Base-by-base conservation (phyloP, 1,139 yeast species). In the Sugiyamaella neomexicana region DNA sequence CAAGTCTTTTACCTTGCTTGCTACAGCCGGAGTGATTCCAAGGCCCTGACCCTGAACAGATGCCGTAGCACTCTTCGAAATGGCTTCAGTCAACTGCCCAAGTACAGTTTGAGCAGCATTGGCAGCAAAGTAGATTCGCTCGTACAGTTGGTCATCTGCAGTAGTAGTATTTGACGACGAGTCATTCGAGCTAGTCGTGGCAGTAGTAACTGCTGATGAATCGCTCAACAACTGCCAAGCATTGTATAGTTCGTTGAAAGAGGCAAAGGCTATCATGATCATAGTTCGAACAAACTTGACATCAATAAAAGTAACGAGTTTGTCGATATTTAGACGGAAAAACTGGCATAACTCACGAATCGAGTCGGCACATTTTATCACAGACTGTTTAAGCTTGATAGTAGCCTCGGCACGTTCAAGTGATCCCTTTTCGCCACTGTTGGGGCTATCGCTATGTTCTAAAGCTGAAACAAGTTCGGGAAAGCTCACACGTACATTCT, bases 101-200 rank as follows among this genome's bases (percentile, higher is more conserved):
- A 89, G 83, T 1, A 90, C 97, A 6, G 82, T 80, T 62, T 85
- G 89, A 0, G 97, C 95, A 57, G 87, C 83, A 41, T 80, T 75
- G 1, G 91, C 83, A 0, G 97, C 95, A 32, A 80, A 77, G 43
- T 78, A 81, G 43, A 91, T 80, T n/a, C 93, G 80, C 44, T 81
- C 85, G 63, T 85, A 88, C 53, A 93, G 73, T 60, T 85, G 86
- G 38, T 82, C 86, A 67, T 90, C 97, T 29, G 86, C 83, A 41
- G 85, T 88, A 41, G 85, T 88, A 3, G 79, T 17, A 20, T 38
- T 13, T 5, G 23, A 32, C 7, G 45, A 29, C 13, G 51, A 39
- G 6, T 46, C 50, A 23, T 38, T 41, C 9, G 46, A 13, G 60
- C 64, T 46, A 62, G 31, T 15, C 36, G 10, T 31, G 29, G 41